A percentile compares a stretch with the other conserved stretches of the same genome.
Conservation (phyloP, 1,284 basidiomycete genomes). For the Trichosporon sp. region DNA sequence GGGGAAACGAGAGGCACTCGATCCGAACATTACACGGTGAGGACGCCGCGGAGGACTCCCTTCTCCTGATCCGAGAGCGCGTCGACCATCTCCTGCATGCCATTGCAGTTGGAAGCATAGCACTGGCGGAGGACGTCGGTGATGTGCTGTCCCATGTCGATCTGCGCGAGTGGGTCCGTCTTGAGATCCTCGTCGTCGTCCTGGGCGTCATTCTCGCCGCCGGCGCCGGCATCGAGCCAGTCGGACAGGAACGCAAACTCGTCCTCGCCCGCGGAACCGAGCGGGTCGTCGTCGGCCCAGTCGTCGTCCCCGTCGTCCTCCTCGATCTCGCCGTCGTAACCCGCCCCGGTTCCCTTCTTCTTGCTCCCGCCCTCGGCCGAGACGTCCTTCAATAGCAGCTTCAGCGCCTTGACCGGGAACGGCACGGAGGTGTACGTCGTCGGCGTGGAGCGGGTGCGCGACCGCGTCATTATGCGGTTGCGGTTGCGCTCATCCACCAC, state of each 20-base stretch:
- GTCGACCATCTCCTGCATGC: slow-evolving; percentile 68
- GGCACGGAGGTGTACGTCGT: slow-evolving; percentile 80
- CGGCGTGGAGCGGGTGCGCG: slow-evolving; percentile 78
- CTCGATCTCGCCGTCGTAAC: slow-evolving; percentile 61
- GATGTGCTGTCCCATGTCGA: slow-evolving; percentile 70
- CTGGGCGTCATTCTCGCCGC: slow-evolving; percentile 66
- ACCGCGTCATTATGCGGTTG: slow-evolving; percentile 92
- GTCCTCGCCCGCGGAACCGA: slow-evolving; percentile 49
- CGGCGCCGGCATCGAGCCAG: slow-evolving; percentile 68
- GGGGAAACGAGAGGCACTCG: no score
- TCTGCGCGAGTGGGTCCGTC: slow-evolving; percentile 80
- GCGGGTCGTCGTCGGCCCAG: slow-evolving; percentile 77
- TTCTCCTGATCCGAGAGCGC: slow-evolving; percentile 71
- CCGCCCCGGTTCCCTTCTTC: slow-evolving; percentile 61
- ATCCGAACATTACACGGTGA: slow-evolving; percentile 45
- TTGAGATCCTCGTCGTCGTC: slow-evolving; percentile 90
- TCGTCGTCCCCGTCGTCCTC: slow-evolving; percentile 80
- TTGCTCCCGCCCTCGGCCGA: slow-evolving; percentile 67
- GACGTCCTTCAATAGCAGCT: slow-evolving; percentile 81
- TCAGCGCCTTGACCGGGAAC: slow-evolving; percentile 89
- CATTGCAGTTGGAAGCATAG: slow-evolving; percentile 66
- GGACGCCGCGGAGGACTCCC: slow-evolving; percentile 65
- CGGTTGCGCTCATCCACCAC: slow-evolving; percentile 76
- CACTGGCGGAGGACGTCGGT: slow-evolving; percentile 66
- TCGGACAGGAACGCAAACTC: slow-evolving; percentile 60